These are phyloP conservation scores for Phytopythium boreale DNA, from an alignment of 352 stramenopile genomes.

Conservation along the genomic window DNA sequence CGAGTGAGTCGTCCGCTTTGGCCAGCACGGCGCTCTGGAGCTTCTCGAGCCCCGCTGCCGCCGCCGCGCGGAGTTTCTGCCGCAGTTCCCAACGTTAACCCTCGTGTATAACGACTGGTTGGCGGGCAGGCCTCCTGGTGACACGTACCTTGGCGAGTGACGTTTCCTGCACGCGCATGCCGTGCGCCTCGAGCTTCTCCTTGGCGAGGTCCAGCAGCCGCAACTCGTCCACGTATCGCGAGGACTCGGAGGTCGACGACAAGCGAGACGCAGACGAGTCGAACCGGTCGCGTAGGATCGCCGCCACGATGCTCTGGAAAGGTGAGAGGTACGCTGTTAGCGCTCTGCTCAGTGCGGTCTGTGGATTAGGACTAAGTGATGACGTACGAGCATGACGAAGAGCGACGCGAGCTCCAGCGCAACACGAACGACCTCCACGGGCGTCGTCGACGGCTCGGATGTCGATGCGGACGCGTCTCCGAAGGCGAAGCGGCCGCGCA, in stretches of 20 bases:
- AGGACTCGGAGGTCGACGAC: background rate
- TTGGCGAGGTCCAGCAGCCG: conserved; percentile 56
- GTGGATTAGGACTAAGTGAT: background rate
- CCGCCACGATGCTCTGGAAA: conserved; percentile 49
- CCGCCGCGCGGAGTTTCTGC: conserved; percentile 45
- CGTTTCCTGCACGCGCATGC: conserved; percentile 36
- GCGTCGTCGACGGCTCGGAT: background rate
- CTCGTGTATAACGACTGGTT: no score
- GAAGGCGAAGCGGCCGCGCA: background rate
- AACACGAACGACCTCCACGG: conserved; percentile 26
- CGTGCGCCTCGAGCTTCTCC: conserved; percentile 45
- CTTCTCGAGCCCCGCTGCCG: conserved; percentile 35
- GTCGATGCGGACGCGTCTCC: background rate
- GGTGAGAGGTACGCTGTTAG: background rate
- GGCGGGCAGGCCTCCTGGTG: background rate
- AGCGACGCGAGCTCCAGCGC: conserved; percentile 37
- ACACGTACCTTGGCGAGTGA: conserved; percentile 37
- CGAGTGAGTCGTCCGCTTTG: conserved; percentile 31
- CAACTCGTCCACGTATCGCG: conserved; percentile 25
- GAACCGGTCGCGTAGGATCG: conserved; percentile 64
- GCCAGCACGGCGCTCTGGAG: conserved; percentile 36
- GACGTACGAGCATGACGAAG: conserved; percentile 42
- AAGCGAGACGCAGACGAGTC: conserved; percentile 16
- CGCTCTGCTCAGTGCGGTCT: background rate
- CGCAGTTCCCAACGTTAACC: background rate